phyloP scores from a whole-genome alignment of 192 early-diverging fungal species.

The Endogone sp. region DNA sequence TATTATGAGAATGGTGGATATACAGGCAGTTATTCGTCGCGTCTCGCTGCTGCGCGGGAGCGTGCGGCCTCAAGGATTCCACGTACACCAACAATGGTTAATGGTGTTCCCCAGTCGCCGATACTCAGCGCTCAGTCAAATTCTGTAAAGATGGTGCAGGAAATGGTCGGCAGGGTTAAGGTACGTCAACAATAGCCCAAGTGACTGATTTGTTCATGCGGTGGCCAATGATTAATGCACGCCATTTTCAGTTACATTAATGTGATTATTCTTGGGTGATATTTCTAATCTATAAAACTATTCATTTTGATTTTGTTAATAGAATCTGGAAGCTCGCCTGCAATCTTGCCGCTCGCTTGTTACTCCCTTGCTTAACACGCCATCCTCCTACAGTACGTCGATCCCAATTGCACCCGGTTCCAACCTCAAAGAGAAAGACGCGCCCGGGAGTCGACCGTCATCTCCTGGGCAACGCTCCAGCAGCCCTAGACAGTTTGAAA shows the following conservation, averaged over 20 bases:
- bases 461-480: not conserved
- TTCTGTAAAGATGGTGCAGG: slow-evolving; percentile 65
- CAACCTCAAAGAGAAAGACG: not conserved
- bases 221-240: too few species aligned
- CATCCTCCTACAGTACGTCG: not conserved
- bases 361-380: slow-evolving; percentile 44
- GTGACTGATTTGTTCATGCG: too few species aligned
- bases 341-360: slow-evolving; percentile 72
- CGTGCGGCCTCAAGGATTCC: slow-evolving; percentile 4
- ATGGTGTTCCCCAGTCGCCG: slow-evolving; percentile 4
- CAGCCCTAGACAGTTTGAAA: not conserved
- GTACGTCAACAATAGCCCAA: slow-evolving; percentile 35
- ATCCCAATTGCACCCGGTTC: not conserved
- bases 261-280: too few species aligned
- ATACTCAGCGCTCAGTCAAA: slow-evolving; percentile 34
- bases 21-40: not conserved
- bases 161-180: slow-evolving; percentile 75
- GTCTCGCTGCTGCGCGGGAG: not conserved
- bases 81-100: slow-evolving; percentile 18
- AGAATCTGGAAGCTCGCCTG: slow-evolving; percentile 69
- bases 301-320: too few species aligned
- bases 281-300: too few species aligned
- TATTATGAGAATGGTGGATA: not conserved
- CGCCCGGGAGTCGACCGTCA: not conserved
- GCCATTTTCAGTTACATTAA: too few species aligned